Evolutionary conservation across 768 basidiomycete species (phyloP), one percentile per base, ranked within the genome.

Genomic region (Boletus subcaerulescens): DNA sequence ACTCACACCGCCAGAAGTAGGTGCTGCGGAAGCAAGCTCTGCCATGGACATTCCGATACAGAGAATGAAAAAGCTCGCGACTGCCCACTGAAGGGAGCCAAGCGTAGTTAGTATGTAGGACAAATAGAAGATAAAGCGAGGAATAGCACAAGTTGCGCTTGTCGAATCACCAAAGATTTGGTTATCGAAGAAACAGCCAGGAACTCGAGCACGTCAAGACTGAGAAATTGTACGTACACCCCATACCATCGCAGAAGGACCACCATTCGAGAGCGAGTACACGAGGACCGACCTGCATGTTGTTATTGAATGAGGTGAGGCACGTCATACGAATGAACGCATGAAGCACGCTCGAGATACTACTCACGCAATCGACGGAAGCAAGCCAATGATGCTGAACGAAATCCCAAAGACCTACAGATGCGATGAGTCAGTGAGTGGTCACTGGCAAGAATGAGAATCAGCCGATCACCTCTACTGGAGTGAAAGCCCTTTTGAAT

Each of bases 341-440:
- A 20, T 36, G 11, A 24, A 5, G n/a, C 31, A 18, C 3, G 18
- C 29, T 36, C 5, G 4, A 76, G 76, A 29, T 3, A 71, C 78
- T 26, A 71, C 78, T 26, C 54, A 82, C 68, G 85, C 81, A 33
- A 88, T 85, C 0, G 86, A 80, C 15, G 80, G 86, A 12, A 86
- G 79, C 10, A 88, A 65, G 0, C 87, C 86, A 48, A 88, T 85
- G 57, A 88, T 83, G 1, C 83, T 85, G 65, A 89, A 89, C 0
- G 83, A 80, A 35, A 88, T 73, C 0, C 87, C 86, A 58, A 88
- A 88, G 6, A 87, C 81, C 83, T 89, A 61, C 24, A 67, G 35
- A 41, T 62, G 60, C 0, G 8, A 29, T 29, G 29, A 35, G 9
- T n/a, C n/a, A 3, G 29, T 55, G 17, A 48, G 26, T n/a, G 26